These are phyloP conservation scores for Colletotrichum graminicola DNA, from an alignment of 2,329 filamentous ascomycete species.

Conservation along the genomic window DNA sequence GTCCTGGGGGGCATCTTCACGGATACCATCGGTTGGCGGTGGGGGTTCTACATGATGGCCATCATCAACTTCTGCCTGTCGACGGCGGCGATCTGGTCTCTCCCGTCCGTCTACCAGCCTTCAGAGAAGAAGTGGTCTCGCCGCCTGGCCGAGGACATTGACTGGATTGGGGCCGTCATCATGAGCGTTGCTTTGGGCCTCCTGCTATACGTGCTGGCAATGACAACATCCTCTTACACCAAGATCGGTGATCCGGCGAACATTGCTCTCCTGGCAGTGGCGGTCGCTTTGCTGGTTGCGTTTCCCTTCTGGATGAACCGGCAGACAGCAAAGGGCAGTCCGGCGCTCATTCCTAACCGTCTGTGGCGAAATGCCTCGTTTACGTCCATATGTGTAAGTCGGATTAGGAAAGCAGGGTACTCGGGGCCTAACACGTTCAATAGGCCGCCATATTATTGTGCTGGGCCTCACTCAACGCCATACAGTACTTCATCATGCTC, in stretches of 20 bases:
- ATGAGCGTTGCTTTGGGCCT: conserved; percentile 60
- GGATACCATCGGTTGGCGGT: conserved; percentile 62
- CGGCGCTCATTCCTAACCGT: conserved; percentile 71
- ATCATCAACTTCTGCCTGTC: conserved; percentile 54
- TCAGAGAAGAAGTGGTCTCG: conserved; percentile 47
- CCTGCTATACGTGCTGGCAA: conserved; percentile 64
- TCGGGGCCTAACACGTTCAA: background rate
- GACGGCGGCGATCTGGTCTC: conserved; percentile 52
- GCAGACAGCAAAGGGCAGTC: conserved; percentile 59
- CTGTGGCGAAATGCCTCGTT: conserved; percentile 70
- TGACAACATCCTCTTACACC: conserved; percentile 53
- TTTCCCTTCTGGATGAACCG: conserved; percentile 68
- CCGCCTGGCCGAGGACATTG: conserved; percentile 57
- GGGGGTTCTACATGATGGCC: conserved; percentile 57
- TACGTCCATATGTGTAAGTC: conserved; percentile 60
- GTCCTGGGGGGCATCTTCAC: conserved; percentile 64
- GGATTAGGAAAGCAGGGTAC: background rate
- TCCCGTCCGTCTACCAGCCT: conserved; percentile 46
- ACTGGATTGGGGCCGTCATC: conserved; percentile 64
- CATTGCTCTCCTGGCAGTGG: conserved; percentile 59
- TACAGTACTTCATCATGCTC: conserved; percentile 62
- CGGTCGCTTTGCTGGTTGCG: conserved; percentile 56
- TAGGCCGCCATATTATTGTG: conserved; percentile 59
- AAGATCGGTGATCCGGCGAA: conserved; percentile 57
- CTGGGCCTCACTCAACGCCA: conserved; percentile 60